Evolutionary conservation across 2,329 filamentous ascomycete species (phyloP).

Genomic region (Exophiala viscosa): DNA sequence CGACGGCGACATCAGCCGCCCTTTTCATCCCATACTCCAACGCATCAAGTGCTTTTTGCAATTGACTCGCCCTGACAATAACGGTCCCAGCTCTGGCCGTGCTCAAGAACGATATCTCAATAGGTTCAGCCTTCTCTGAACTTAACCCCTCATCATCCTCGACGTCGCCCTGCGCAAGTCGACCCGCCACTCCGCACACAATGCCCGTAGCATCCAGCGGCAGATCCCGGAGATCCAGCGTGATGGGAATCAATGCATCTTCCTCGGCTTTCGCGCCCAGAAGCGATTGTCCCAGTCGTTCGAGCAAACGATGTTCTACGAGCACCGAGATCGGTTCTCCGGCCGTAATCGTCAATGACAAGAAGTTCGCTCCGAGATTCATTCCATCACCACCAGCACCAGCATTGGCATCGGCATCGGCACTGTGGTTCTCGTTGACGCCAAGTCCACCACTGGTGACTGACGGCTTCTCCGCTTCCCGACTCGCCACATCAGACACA

Average conservation of each 20-base stretch:
- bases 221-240: constrained; percentile 74
- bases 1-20: constrained; percentile 5
- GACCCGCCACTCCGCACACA: constrained; percentile 86
- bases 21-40: constrained; percentile 44
- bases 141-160: constrained; percentile 35
- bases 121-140: constrained; percentile 33
- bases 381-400: not conserved
- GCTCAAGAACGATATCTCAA: constrained; percentile 86
- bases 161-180: constrained; percentile 69
- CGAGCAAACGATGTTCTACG: constrained; percentile 47
- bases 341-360: constrained; percentile 46
- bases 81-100: constrained; percentile 87
- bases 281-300: constrained; percentile 46
- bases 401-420: not conserved
- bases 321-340: constrained; percentile 46
- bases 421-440: not conserved
- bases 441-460: not conserved
- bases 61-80: constrained; percentile 72
- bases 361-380: constrained; percentile 39
- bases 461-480: not conserved
- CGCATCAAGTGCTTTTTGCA: constrained; percentile 69
- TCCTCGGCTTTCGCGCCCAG: constrained; percentile 61
- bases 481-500: not conserved
- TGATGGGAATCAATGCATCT: constrained; percentile 76
- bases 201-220: constrained; percentile 90